A percentile compares a stretch with the other conserved stretches of the same genome.
These are phyloP conservation scores for Ceratocystis smalleyi DNA, from an alignment of 2,329 filamentous ascomycete genomes.

Conservation along the genomic window DNA sequence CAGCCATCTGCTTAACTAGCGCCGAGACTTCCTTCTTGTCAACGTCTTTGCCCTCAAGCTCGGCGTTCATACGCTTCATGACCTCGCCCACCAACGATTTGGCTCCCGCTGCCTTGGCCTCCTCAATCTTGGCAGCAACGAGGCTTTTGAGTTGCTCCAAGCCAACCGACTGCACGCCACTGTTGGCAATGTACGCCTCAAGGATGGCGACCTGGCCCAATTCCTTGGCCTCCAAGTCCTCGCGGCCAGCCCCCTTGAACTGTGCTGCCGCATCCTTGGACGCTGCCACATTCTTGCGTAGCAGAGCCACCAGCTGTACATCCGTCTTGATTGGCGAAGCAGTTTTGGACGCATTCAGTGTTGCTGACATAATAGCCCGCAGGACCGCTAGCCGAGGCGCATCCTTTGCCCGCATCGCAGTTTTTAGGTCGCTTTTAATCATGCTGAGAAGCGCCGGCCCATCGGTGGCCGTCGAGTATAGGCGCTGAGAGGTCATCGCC, in stretches of 20 bases:
- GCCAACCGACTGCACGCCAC: constrained; percentile 42
- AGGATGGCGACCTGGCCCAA: constrained; percentile 47
- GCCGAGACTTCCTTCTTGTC: constrained; percentile 46
- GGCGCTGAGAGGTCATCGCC: background rate
- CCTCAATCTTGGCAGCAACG: constrained; percentile 37
- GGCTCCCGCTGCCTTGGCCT: constrained; percentile 30
- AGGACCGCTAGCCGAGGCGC: constrained; percentile 50
- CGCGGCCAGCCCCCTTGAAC: constrained; percentile 46
- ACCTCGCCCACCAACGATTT: constrained; percentile 43
- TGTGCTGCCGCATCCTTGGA: constrained; percentile 45
- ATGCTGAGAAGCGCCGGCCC: constrained; percentile 33
- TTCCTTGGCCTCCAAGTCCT: constrained; percentile 58
- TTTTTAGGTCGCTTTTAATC: constrained; percentile 47
- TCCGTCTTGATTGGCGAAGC: constrained; percentile 53
- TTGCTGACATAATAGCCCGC: constrained; percentile 50
- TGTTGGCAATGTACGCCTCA: constrained; percentile 46
- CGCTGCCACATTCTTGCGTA: constrained; percentile 47
- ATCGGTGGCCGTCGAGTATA: constrained; percentile 22
- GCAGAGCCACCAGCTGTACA: constrained; percentile 49
- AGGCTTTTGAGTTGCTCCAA: constrained; percentile 42
- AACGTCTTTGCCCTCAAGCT: constrained; percentile 47
- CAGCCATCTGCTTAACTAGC: constrained; percentile 39
- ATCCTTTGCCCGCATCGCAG: constrained; percentile 51
- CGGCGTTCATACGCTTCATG: constrained; percentile 43
- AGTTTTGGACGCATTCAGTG: constrained; percentile 64